Percentiles rank a stretch among this genome's conserved stretches.
Conservation (phyloP, 345 rosid species). For the Eucalyptus lansdowneana region DNA sequence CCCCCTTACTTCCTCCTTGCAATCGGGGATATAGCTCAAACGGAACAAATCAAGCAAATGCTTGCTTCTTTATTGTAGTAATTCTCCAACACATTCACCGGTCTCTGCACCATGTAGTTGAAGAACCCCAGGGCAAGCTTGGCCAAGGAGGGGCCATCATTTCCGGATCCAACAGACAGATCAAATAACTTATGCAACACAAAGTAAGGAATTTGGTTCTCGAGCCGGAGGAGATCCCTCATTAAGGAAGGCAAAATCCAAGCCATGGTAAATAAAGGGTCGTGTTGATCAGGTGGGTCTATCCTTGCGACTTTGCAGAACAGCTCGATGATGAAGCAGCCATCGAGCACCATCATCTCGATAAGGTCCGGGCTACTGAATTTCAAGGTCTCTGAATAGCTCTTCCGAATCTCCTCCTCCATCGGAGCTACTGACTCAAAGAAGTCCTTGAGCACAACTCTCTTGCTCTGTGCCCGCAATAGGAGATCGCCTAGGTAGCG, state of each 20-base stretch:
- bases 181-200: slow-evolving; percentile 44
- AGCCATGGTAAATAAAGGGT: slow-evolving; percentile 58
- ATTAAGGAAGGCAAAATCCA: slow-evolving; percentile 64
- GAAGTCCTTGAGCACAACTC: slow-evolving; percentile 24
- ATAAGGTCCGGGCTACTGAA: slow-evolving; percentile 19
- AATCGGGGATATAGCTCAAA: slow-evolving; percentile 19
- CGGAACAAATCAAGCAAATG: slow-evolving; percentile 74
- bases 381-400: slow-evolving; percentile 46
- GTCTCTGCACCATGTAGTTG: slow-evolving; percentile 32
- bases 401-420: slow-evolving; percentile 35
- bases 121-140: slow-evolving; percentile 48
- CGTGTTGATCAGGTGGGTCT: slow-evolving; percentile 18
- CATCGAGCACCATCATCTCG: slow-evolving; percentile 68
- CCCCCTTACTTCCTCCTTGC: background rate
- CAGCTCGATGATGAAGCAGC: slow-evolving; percentile 46
- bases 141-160: slow-evolving; percentile 18
- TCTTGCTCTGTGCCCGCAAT: background rate
- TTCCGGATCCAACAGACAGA: slow-evolving; percentile 12
- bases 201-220: slow-evolving; percentile 65
- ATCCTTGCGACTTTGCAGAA: slow-evolving; percentile 38
- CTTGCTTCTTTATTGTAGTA: slow-evolving; percentile 3
- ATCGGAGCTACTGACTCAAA: slow-evolving; percentile 19
- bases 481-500: slow-evolving; percentile 30
- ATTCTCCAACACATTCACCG: slow-evolving; percentile 9
- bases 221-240: slow-evolving; percentile 44